Evolutionary conservation across 257 asterid genomes (phyloP).

Genomic region (Scutellaria galericulata): DNA sequence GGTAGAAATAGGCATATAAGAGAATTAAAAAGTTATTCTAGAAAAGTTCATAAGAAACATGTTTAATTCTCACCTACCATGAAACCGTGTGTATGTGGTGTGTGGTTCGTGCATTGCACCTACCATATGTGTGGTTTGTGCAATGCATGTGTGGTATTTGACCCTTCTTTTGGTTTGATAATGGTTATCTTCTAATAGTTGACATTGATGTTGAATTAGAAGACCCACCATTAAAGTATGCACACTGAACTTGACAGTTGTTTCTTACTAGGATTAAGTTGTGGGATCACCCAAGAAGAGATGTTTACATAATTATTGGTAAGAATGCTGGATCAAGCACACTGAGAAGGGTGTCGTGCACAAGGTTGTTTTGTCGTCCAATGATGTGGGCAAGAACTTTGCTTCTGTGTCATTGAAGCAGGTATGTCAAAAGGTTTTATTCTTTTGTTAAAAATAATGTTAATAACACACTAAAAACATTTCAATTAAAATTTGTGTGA

Average conservation of each 20-base stretch:
- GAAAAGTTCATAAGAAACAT: slow-evolving; percentile 38
- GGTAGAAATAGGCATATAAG: too few species aligned
- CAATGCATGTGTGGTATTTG: slow-evolving; percentile 61
- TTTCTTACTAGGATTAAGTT: slow-evolving; percentile 78
- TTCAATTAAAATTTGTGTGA: too few species aligned
- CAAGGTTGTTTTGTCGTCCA: slow-evolving; percentile 79
- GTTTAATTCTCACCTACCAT: too few species aligned
- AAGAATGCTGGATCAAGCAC: slow-evolving; percentile 84
- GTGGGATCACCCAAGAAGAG: slow-evolving; percentile 85
- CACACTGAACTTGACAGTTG: slow-evolving; percentile 89
- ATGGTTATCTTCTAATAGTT: too few species aligned
- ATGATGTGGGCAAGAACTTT: slow-evolving; percentile 85
- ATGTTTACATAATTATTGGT: slow-evolving; percentile 86
- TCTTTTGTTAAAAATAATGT: too few species aligned
- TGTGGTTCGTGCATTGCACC: too few species aligned
- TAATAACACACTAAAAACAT: too few species aligned
- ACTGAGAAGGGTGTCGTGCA: slow-evolving; percentile 97
- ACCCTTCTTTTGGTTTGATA: too few species aligned
- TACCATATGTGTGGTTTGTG: too few species aligned
- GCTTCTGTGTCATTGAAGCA: slow-evolving; percentile 90
- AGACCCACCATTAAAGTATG: slow-evolving; percentile 65
- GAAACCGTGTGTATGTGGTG: too few species aligned
- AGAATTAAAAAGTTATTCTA: slow-evolving; percentile 64
- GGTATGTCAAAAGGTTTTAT: slow-evolving; percentile 44
- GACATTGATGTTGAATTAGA: slow-evolving; percentile 44